A percentile compares a stretch with the other conserved stretches of the same genome.
Evolutionary conservation across 257 asterid genomes (phyloP).

Genomic region (Solanum paucissectum): DNA sequence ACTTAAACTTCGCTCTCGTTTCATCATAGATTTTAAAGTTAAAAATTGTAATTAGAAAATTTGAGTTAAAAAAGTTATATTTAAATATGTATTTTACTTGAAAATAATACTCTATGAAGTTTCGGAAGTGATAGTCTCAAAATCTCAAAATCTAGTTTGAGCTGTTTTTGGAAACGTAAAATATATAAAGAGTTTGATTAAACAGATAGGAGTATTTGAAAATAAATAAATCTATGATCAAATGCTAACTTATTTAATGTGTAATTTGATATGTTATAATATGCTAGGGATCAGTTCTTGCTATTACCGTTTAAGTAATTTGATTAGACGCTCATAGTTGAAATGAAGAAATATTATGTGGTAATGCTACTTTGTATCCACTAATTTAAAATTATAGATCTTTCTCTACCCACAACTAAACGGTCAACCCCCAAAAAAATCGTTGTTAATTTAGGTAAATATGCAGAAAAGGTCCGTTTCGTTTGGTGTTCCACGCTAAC

Average conservation of each 20-base stretch:
- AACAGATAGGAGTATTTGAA: background rate
- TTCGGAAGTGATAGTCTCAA: background rate
- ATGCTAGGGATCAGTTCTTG: background rate
- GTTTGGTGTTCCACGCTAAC: background rate
- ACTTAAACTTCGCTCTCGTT: background rate
- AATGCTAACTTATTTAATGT: background rate
- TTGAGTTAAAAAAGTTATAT: background rate
- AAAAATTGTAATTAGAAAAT: background rate
- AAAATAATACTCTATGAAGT: background rate
- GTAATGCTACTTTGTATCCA: background rate
- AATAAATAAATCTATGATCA: too few relatives aligned
- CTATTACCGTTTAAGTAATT: background rate
- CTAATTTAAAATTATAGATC: background rate
- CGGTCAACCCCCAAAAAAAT: background rate
- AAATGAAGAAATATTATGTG: background rate
- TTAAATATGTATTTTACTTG: rapidly evolving
- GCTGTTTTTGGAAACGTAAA: background rate
- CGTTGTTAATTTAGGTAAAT: background rate
- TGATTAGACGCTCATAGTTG: background rate
- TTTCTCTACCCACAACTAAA: background rate
- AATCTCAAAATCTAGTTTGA: background rate
- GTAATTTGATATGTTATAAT: too few relatives aligned
- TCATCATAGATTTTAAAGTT: background rate
- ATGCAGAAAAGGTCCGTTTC: background rate
- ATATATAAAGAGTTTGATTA: background rate